Evolutionary conservation across 2,329 filamentous ascomycete genomes (phyloP), one percentile per base, ranked within the genome.

Genomic region (Arthrinium phaeospermum): DNA sequence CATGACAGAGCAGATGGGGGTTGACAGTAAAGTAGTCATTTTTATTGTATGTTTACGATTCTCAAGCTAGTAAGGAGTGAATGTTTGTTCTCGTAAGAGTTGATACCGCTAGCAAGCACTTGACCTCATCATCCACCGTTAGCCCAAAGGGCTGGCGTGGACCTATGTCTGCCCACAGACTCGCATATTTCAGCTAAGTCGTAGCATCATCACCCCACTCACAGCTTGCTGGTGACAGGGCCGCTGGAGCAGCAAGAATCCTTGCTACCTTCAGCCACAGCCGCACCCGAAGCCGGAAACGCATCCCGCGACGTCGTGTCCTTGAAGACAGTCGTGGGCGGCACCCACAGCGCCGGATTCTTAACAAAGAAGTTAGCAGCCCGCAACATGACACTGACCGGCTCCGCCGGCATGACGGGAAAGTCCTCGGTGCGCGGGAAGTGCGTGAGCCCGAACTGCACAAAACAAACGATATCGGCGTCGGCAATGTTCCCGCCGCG

Each of bases 391-490:
- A 74, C 69, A 51, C 71, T 69, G 24, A 74, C 72, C 24, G 72
- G 72, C 72, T 74, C 72, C 67, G 72, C 72, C 34, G 71, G 72
- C 72, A 74, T 72, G 71, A 74, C 70, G 69, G 72, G 67, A 44
- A 68, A 68, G 24, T 68, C 67, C 67, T 68, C 67, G 44, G 67
- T 68, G 67, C 67, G 67, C 3, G 67, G 67, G 41, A 68, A 68
- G 44, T 68, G 67, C 24, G 67, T 68, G 24, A 68, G 67, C 14
- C 67, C 67, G 44, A 68, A 68, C 68, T 73, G 72, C 8, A 90
- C 79, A 72, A 85, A 91, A 69, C 89, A 82, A 3, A 90, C 88
- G 22, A 90, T 82, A 76, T 91, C 88, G 4, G 86, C 84, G 72
- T 90, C 87, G 71, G 86, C 84, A 69, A 89, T 86, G 67, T 82